Percentiles rank a stretch among this genome's conserved stretches.
phyloP scores from a whole-genome alignment of 2,329 filamentous ascomycete genomes.

The Ophiostoma fasciatum region DNA sequence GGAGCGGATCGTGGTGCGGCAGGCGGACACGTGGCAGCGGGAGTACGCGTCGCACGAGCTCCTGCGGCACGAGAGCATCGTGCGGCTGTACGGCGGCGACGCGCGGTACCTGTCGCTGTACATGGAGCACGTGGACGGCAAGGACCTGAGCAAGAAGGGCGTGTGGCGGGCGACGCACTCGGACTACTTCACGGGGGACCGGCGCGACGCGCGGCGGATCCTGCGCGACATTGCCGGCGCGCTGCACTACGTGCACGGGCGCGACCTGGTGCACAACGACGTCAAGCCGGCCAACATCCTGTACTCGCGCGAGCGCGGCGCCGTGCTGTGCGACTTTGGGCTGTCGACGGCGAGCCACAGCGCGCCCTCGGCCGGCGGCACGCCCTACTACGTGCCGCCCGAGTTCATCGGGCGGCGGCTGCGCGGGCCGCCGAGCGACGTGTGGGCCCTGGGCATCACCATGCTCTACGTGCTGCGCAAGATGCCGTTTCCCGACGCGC shows the following conservation, averaged over 20 bases:
- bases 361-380: constrained; percentile 36
- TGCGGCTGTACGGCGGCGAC: constrained; percentile 42
- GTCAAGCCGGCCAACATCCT: constrained; percentile 48
- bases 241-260: constrained; percentile 39
- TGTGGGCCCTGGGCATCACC: constrained; percentile 45
- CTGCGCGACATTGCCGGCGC: constrained; percentile 38
- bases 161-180: constrained; percentile 33
- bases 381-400: constrained; percentile 46
- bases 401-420: constrained; percentile 42
- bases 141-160: constrained; percentile 33
- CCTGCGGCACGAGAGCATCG: constrained; percentile 41
- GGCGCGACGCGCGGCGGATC: constrained; percentile 35
- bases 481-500: constrained; percentile 38
- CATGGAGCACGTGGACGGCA: constrained; percentile 46
- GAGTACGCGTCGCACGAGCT: constrained; percentile 41
- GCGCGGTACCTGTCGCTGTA: constrained; percentile 44
- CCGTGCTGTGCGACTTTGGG: constrained; percentile 46
- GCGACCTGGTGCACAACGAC: constrained; percentile 43
- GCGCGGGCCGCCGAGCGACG: constrained; percentile 39
- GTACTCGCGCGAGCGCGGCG: constrained; percentile 42
- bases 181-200: constrained; percentile 35
- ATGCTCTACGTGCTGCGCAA: constrained; percentile 45
- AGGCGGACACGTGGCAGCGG: constrained; percentile 45
- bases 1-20: constrained; percentile 40
- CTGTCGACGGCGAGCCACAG: constrained; percentile 33